Percentiles rank a stretch among this genome's conserved stretches.
phyloP scores from a whole-genome alignment of 495 filamentous ascomycete genomes.

The Wilcoxina mikolae region DNA sequence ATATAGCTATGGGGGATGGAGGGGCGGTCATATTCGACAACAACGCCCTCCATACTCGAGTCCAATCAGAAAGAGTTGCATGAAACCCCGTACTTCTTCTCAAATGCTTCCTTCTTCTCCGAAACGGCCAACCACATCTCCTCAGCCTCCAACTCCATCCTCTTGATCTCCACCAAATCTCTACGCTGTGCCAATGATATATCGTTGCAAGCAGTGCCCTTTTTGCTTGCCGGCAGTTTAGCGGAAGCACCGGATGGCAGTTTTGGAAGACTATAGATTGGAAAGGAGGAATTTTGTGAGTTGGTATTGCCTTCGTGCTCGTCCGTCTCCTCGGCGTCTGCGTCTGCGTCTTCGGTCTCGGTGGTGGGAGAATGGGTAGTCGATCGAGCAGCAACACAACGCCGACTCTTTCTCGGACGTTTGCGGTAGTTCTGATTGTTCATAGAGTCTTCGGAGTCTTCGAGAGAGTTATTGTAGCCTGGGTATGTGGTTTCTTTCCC shows the following conservation, averaged over 20 bases:
- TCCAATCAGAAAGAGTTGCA: too few species aligned
- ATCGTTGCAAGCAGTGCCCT: not conserved
- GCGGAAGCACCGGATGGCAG: not conserved
- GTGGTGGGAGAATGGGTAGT: not conserved
- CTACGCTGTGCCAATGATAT: not conserved
- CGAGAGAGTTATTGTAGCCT: not conserved
- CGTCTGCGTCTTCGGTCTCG: not conserved
- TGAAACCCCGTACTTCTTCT: too few species aligned
- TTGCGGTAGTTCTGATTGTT: not conserved
- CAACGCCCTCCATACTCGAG: too few species aligned
- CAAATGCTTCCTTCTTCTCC: too few species aligned
- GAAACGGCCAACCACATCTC: too few species aligned
- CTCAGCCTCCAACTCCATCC: not conserved
- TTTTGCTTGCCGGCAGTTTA: not conserved
- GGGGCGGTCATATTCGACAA: too few species aligned
- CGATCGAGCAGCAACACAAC: not conserved
- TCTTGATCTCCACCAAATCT: not conserved
- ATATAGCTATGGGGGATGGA: too few species aligned
- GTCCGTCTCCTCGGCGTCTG: not conserved
- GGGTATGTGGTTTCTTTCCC: not conserved
- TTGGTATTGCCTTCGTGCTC: too few species aligned
- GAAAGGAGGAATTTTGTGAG: too few species aligned
- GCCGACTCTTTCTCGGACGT: not conserved
- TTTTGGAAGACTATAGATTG: too few species aligned
- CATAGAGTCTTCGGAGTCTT: not conserved